Base-by-base conservation (phyloP, 345 rosid species). In the Nasturtium officinale region DNA sequence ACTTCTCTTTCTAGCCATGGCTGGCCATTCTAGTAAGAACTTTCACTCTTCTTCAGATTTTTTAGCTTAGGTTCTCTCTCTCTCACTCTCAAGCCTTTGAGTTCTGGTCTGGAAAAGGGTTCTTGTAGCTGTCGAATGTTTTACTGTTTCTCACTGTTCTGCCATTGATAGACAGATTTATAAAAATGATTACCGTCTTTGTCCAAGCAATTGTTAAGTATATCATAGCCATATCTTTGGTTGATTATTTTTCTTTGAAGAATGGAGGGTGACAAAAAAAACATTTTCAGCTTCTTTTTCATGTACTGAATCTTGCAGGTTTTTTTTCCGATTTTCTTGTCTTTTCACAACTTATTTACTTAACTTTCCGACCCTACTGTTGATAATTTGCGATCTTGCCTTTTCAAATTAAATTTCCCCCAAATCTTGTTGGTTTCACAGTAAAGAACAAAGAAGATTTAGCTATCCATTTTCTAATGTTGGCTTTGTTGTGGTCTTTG, bases 11-110 rank as follows among this genome's bases (percentile, higher is more conserved):
- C 61, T 87, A 38, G 70, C 88, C 82, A 54, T 85, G 80, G 58
- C 83, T 51, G 82, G 81, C 37, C 79, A 58, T 56, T 86, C 92
- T 65, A 81, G 90, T 86, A 81, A 79, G 78, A 52, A 40, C 67
- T n/a, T 69, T 23, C 25, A 17, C 40, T 45, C 65, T 55, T 67
- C 58, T 43, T 60, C 59, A 66, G 35, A 33, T 72, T 59, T 78
- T 7, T 23, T 66, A 9, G 38, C 38, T 35, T 45, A 35, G 12
- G 38, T 48, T 77, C 3, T 77, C 3, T 64, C 30, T 59, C 21
- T 66, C 9, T 65, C 17, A 25, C 62, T 58, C 15, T 71, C 10
- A 29, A 42, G 15, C 57, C 42, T 65, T 56, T 66, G 35, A 17
- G 26, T 37, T 65, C 53, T 30, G 13, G 30, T 50, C 48, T 64